Conservation (phyloP, 2,329 filamentous ascomycete genomes). For the Colletotrichum echinochloae region DNA sequence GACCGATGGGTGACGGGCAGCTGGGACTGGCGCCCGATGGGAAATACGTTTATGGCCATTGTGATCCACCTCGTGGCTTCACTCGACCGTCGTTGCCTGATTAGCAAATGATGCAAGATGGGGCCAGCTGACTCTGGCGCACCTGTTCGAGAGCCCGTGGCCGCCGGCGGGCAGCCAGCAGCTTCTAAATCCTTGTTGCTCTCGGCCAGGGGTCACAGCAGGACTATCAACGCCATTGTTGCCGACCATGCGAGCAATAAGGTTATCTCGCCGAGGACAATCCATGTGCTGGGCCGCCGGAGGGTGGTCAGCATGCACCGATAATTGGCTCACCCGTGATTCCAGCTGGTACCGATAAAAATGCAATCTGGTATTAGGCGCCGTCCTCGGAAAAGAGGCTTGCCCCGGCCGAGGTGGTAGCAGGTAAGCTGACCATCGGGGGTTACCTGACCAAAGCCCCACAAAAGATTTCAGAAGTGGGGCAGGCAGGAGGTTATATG, state of each 20-base stretch:
- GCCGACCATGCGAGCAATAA: constrained; percentile 1
- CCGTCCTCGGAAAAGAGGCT: neutral
- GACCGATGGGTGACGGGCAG: neutral
- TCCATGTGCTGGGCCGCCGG: neutral
- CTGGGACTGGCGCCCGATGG: neutral
- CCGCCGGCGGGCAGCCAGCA: neutral
- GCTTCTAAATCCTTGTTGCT: neutral
- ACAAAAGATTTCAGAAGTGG: too few species aligned
- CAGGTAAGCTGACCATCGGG: too few species aligned
- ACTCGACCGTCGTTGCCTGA: neutral
- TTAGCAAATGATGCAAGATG: neutral
- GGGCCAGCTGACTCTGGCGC: neutral
- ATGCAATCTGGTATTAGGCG: neutral
- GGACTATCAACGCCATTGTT: neutral
- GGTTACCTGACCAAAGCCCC: too few species aligned
- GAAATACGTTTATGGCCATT: neutral
- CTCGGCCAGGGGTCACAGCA: neutral
- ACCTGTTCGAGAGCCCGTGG: neutral
- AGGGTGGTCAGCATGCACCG: constrained; percentile 11
- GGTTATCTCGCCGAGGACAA: constrained; percentile 16
- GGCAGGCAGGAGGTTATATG: too few species aligned
- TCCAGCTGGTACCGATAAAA: neutral
- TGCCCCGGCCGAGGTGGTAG: neutral
- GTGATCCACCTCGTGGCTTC: neutral
- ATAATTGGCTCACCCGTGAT: neutral